Evolutionary conservation across 2,329 filamentous ascomycete genomes (phyloP).

Genomic region (Chaetomiaceae sp.): DNA sequence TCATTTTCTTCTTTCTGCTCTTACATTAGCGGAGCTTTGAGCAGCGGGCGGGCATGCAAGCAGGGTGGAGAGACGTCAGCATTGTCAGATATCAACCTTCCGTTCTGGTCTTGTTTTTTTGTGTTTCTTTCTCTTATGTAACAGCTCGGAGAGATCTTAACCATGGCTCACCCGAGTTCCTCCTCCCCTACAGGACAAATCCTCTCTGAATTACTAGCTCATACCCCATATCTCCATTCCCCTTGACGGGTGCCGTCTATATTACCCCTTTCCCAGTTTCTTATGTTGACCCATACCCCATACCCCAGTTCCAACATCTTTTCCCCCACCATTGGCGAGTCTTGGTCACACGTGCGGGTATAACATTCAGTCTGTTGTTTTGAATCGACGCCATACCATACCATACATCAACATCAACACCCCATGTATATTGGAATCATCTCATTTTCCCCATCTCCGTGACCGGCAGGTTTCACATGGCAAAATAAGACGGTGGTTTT

Average conservation of each 20-base stretch:
- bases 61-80: constrained; percentile 9
- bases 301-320: not conserved
- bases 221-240: not conserved
- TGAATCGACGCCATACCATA: not conserved
- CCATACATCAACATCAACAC: not conserved
- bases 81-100: constrained; percentile 15
- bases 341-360: not conserved
- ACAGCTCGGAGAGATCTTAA: constrained; percentile 13
- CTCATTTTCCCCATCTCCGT: not conserved
- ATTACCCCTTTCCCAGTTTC: constrained; percentile 8
- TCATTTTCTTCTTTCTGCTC: constrained; percentile 24
- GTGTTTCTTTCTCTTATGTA: constrained; percentile 13
- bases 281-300: constrained; percentile 6
- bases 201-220: not conserved
- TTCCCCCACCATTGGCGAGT: not conserved
- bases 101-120: constrained; percentile 3
- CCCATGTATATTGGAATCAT: constrained; percentile 1
- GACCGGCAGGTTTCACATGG: not conserved
- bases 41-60: not conserved
- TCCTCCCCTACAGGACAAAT: not conserved
- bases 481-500: not conserved
- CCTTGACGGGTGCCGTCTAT: constrained; percentile 13
- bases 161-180: constrained; percentile 4
- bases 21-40: constrained; percentile 14
- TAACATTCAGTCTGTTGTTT: constrained; percentile 7